Percentiles rank a stretch among this genome's conserved stretches.
Conservation (phyloP, 176 grass and related monocot species). For the Poa annua region DNA sequence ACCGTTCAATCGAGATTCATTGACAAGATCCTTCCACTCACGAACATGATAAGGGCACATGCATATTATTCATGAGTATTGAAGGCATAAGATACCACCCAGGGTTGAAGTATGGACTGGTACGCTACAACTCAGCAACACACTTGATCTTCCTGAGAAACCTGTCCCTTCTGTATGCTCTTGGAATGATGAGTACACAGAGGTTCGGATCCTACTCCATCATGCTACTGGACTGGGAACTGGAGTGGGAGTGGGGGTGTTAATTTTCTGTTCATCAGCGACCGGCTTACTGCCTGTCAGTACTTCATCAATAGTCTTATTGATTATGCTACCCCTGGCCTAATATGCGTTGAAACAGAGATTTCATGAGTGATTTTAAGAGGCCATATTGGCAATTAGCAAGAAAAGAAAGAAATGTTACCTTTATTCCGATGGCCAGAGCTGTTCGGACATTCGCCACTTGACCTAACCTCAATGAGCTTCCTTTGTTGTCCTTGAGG, state of each 20-base stretch:
- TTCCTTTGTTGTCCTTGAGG: constrained; percentile 83
- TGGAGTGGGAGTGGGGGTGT: neutral
- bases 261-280: neutral
- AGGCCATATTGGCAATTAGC: neutral
- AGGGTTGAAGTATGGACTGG: neutral
- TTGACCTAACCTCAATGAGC: constrained; percentile 84
- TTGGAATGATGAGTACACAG: neutral
- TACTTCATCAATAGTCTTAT: constrained; percentile 48
- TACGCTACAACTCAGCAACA: neutral
- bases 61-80: neutral
- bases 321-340: constrained; percentile 49
- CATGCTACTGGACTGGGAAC: neutral
- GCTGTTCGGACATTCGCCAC: constrained; percentile 75
- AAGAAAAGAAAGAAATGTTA: constrained; percentile 38
- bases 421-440: constrained; percentile 88
- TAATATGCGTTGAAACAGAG: constrained; percentile 31
- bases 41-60: neutral
- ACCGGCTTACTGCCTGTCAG: constrained; percentile 13
- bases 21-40: no score
- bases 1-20: no score
- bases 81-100: neutral
- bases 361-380: constrained; percentile 3
- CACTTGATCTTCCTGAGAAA: neutral
- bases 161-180: neutral
- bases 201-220: neutral